Base-by-base conservation (phyloP, 1,284 basidiomycete genomes). In the Rhodotorula glutinis region DNA sequence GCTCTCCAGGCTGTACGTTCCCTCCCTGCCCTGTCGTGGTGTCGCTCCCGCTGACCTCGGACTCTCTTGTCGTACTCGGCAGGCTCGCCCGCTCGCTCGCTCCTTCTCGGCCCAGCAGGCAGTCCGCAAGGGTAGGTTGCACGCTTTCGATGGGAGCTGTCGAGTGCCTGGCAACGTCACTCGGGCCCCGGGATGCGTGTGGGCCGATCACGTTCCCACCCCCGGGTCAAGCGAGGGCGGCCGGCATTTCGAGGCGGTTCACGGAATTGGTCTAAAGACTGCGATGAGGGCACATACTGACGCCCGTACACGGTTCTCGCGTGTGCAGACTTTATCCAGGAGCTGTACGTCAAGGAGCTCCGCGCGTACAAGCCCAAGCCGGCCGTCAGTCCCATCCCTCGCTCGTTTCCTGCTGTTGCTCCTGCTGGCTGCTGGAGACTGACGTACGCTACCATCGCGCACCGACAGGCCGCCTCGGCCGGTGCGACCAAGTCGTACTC, bases 301-400 rank as follows among this genome's bases (percentile, higher is more conserved):
- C 52, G 19, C 41, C 9, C 1, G 44, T n/a, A n/a, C n/a, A n/a
- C n/a, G n/a, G n/a, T n/a, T n/a, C 27, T 30, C 25, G 21, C 33
- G 5, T 21, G 30, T 14, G 19, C 66, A 80, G 80, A 81, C 78
- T 76, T 80, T 61, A 74, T 81, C 59, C 79, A 80, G 75, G 80
- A 81, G 64, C 75, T 80, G 47, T 81, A 81, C 77, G 68, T 81
- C 53, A 77, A 77, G 62, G 79, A 81, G 75, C 76, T 81, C 67
- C 80, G 81, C 76, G 74, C 78, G 30, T 81, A 80, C 80, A 81
- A 81, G 78, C 77, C 80, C 52, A 75, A 76, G 47, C 69, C 76
- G 41, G 76, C 75, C 74, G 78, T 78, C 53, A 60, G 77, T 72
- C 38, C 30, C 29, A 25, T 10, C 5, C 38, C 54, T 47, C n/a